phyloP scores from a whole-genome alignment of 305 asterid genomes.

The Fraxinus xanthoxyloides region DNA sequence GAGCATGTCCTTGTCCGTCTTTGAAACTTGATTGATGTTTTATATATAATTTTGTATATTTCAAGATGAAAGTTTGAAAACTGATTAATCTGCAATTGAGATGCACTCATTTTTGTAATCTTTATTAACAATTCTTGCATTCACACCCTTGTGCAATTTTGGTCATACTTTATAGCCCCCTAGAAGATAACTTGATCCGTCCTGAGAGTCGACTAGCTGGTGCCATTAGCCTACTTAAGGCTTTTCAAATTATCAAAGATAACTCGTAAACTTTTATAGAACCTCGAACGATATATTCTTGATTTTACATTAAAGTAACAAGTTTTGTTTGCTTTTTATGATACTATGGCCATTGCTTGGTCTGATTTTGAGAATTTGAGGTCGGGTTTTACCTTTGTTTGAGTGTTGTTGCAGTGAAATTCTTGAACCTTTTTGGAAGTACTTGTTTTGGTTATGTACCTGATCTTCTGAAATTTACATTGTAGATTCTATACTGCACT shows the following conservation, averaged over 20 bases:
- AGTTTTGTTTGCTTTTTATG: neutral
- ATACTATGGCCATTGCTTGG: neutral
- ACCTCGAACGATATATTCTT: neutral
- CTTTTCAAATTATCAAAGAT: neutral
- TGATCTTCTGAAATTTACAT: slow-evolving; percentile 10
- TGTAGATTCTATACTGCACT: slow-evolving; percentile 54
- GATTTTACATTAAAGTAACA: neutral
- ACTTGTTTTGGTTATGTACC: neutral
- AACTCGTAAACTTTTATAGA: neutral
- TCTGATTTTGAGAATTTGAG: neutral
- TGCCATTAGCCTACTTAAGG: neutral
- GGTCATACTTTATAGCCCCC: neutral
- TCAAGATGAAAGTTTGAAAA: neutral
- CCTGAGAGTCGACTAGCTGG: neutral
- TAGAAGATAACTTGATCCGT: neutral
- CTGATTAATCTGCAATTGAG: neutral
- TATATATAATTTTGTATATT: neutral
- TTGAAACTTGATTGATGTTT: neutral
- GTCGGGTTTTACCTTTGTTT: neutral
- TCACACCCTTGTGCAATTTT: neutral
- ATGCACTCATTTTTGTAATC: neutral
- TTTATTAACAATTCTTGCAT: neutral
- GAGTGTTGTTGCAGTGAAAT: neutral
- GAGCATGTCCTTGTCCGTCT: neutral
- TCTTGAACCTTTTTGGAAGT: neutral